Evolutionary conservation across 495 filamentous ascomycete species (phyloP).

Genomic region (Articulospora tetracladia): DNA sequence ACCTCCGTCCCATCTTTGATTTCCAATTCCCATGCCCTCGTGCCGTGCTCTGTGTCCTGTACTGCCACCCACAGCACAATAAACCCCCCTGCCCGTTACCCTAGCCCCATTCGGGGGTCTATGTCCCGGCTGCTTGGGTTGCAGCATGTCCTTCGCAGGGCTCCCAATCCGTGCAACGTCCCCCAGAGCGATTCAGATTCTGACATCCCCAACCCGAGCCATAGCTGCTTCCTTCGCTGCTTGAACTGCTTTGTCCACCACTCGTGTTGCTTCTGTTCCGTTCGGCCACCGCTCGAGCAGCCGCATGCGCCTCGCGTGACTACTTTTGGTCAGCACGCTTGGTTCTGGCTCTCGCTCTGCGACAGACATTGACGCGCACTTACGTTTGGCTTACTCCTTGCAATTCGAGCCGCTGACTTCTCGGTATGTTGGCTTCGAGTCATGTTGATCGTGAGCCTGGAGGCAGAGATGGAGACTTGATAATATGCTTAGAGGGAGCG

Average conservation of each 20-base stretch:
- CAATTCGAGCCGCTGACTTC: constrained; percentile 40
- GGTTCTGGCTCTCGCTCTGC: background rate
- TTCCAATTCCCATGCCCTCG: background rate
- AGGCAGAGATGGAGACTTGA: background rate
- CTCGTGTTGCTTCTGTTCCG: constrained; percentile 29
- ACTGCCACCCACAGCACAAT: no score
- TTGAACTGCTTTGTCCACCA: constrained; percentile 8
- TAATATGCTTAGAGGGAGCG: background rate
- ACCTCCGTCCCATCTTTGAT: background rate
- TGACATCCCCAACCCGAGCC: constrained; percentile 1
- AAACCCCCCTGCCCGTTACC: no score
- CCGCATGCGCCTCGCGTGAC: constrained; percentile 40
- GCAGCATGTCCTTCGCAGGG: constrained; percentile 17
- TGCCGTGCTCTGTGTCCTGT: background rate
- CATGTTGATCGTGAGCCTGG: constrained; percentile 24
- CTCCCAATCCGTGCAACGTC: constrained; percentile 10
- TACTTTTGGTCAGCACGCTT: constrained; percentile 16
- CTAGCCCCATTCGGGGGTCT: background rate
- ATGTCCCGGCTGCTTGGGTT: background rate
- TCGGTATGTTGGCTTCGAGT: constrained; percentile 40
- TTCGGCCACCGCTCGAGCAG: constrained; percentile 34
- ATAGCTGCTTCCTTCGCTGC: background rate
- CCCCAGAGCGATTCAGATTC: constrained; percentile 12
- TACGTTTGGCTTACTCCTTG: constrained; percentile 33
- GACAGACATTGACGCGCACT: background rate